A percentile compares a stretch with the other conserved stretches of the same genome.
These are phyloP conservation scores for Nemania serpens DNA, from an alignment of 2,329 filamentous ascomycete genomes.

Conservation along the genomic window DNA sequence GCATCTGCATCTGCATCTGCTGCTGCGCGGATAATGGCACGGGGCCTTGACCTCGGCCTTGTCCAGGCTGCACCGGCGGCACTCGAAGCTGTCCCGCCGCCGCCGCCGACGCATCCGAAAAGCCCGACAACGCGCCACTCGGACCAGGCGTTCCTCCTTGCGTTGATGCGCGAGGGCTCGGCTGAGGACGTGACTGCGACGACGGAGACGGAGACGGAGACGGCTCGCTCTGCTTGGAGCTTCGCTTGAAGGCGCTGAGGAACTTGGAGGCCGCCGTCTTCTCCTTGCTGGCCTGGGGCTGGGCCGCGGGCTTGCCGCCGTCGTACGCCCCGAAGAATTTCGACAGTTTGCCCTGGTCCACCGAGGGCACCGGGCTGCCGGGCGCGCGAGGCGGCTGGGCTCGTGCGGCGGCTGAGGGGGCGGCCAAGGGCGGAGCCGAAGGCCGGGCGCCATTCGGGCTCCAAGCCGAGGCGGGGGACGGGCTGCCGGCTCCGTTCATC, in stretches of 20 bases:
- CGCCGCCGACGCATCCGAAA: background rate
- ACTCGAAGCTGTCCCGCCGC: slow-evolving; percentile 9
- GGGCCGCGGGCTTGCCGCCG: slow-evolving; percentile 27
- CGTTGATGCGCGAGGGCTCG: too few relatives aligned
- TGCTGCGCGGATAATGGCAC: slow-evolving; percentile 10
- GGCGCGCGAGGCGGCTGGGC: slow-evolving; percentile 23
- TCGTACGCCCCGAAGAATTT: slow-evolving; percentile 38
- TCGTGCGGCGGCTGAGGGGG: slow-evolving; percentile 10
- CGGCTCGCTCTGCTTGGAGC: slow-evolving; percentile 30
- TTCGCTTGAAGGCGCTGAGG: slow-evolving; percentile 39
- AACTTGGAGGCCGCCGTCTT: slow-evolving; percentile 40
- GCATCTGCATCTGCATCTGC: slow-evolving; percentile 28
- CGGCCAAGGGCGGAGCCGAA: slow-evolving; percentile 7
- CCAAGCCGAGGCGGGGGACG: slow-evolving; percentile 26
- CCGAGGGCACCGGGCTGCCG: slow-evolving; percentile 31
- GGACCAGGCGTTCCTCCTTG: background rate
- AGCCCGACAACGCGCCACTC: background rate
- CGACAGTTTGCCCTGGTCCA: slow-evolving; percentile 32
- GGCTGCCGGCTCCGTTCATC: slow-evolving; percentile 7
- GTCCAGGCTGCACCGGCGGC: slow-evolving; percentile 25
- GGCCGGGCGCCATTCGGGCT: slow-evolving; percentile 27
- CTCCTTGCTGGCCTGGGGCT: slow-evolving; percentile 33
- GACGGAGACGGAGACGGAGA: slow-evolving; percentile 11
- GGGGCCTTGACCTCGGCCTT: slow-evolving; percentile 23
- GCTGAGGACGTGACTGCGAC: slow-evolving; percentile 28